Base-by-base conservation (phyloP, 306 rosid genomes). In the Phaseolus lunatus region DNA sequence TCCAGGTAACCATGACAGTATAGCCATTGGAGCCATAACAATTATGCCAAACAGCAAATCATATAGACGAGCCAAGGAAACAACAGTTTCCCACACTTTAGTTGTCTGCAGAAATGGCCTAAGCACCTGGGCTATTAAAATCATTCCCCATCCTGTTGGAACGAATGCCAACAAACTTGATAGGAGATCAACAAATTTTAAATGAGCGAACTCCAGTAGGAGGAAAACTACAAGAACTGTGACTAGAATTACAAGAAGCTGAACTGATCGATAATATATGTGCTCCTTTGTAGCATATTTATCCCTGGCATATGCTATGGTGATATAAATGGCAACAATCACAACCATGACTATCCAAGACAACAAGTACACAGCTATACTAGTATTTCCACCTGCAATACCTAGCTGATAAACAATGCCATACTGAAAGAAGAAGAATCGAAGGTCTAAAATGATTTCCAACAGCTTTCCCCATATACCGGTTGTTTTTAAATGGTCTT, bases 341-440 rank as follows among this genome's bases (percentile, higher is more conserved):
- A 73, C 97, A 75, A 92, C 71, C 89, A 92, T 80, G 85, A 43
- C 81, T 72, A 94, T 81, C 98, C 98, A 94, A 45, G 98, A 94
- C 62, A 94, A 75, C 81, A 94, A 85, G 87, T 94, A 94, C 64
- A 94, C 98, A 52, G 77, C 88, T 85, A 94, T 92, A 70, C 87
- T 89, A 24, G 75, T 87, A 18, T 3, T 71, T 10, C 13, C 19
- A 57, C 44, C 22, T 0, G 85, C 39, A 70, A 94, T 92, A 9
- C 83, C 50, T 18, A 94, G 88, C 78, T 89, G 97, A 81, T 92
- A 94, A 81, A 94, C 98, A 56, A 94, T 79, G 20, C 94, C 96
- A 63, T 92, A 94, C 77, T 94, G 98, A 87, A 94, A 94, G 89
- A 94, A 94, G 94, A 94, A 94, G 92, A 92, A 94, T 9, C 98